phyloP scores from a whole-genome alignment of 2,329 filamentous ascomycete species.

The Rhynchosporium secalis region DNA sequence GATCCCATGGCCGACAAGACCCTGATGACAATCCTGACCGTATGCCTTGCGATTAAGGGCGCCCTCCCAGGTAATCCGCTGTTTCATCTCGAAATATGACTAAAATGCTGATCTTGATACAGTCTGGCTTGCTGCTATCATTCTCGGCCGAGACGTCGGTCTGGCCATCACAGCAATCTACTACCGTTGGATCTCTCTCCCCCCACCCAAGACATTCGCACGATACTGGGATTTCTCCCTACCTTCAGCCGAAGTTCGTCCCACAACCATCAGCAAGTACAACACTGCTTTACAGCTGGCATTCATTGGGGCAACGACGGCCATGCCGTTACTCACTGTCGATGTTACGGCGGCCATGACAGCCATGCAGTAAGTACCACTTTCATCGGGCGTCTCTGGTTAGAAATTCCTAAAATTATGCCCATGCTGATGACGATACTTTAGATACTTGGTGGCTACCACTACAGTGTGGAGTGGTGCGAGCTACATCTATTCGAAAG shows the following conservation, averaged over 20 bases:
- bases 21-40: conserved; percentile 90
- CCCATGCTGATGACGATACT: conserved; percentile 38
- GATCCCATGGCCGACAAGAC: conserved; percentile 97
- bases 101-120: not conserved
- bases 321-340: conserved; percentile 70
- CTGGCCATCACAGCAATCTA: conserved; percentile 87
- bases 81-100: conserved; percentile 1
- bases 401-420: not conserved
- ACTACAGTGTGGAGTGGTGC: conserved; percentile 94
- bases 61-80: conserved; percentile 66
- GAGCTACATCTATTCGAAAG: conserved; percentile 87
- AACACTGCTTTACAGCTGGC: conserved; percentile 92
- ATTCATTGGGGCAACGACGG: conserved; percentile 81
- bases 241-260: conserved; percentile 80
- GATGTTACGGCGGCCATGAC: conserved; percentile 57
- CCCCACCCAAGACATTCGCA: conserved; percentile 86
- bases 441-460: conserved; percentile 74
- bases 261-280: conserved; percentile 82
- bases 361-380: conserved; percentile 59
- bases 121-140: conserved; percentile 88
- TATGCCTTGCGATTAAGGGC: conserved; percentile 81
- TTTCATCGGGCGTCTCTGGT: not conserved
- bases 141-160: conserved; percentile 83
- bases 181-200: conserved; percentile 92
- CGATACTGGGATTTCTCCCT: conserved; percentile 98